These are phyloP conservation scores for Acer saccharum DNA, from an alignment of 345 rosid species.

Conservation along the genomic window DNA sequence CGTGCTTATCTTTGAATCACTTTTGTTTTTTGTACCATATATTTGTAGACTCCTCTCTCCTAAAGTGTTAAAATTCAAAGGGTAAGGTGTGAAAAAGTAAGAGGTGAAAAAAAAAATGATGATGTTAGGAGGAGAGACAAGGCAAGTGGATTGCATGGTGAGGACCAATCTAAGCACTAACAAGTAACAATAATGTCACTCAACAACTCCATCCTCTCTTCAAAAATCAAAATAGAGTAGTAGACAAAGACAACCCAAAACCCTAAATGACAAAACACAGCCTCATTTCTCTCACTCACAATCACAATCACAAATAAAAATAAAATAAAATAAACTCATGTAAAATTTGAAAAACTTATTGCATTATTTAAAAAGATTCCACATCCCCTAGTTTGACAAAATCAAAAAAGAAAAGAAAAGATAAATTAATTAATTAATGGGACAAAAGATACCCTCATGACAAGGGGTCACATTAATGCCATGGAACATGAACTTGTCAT, in stretches of 20 bases:
- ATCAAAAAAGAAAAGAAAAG: background rate
- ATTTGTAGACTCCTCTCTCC: background rate
- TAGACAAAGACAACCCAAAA: slow-evolving; percentile 32
- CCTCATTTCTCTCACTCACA: background rate
- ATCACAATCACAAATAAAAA: too few relatives aligned
- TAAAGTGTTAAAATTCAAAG: background rate
- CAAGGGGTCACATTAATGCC: slow-evolving; percentile 20
- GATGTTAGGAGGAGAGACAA: background rate
- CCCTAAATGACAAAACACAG: slow-evolving; percentile 22
- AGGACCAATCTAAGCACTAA: slow-evolving; percentile 27
- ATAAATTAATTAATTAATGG: background rate
- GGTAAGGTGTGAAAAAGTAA: slow-evolving; percentile 14
- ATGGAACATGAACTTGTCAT: slow-evolving; percentile 33
- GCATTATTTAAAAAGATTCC: slow-evolving; percentile 37
- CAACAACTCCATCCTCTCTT: slow-evolving; percentile 27
- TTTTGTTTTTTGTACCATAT: too few relatives aligned
- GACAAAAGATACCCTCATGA: slow-evolving; percentile 28
- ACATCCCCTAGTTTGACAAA: slow-evolving; percentile 17
- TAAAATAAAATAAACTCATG: background rate
- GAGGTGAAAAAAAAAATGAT: slow-evolving; percentile 9
- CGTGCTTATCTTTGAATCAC: background rate
- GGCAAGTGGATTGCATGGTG: slow-evolving; percentile 29
- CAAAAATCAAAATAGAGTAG: slow-evolving; percentile 14
- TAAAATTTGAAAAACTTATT: background rate
- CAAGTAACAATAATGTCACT: slow-evolving; percentile 38